phyloP scores from a whole-genome alignment of 2,329 filamentous ascomycete species.

The Pyricularia grisea region DNA sequence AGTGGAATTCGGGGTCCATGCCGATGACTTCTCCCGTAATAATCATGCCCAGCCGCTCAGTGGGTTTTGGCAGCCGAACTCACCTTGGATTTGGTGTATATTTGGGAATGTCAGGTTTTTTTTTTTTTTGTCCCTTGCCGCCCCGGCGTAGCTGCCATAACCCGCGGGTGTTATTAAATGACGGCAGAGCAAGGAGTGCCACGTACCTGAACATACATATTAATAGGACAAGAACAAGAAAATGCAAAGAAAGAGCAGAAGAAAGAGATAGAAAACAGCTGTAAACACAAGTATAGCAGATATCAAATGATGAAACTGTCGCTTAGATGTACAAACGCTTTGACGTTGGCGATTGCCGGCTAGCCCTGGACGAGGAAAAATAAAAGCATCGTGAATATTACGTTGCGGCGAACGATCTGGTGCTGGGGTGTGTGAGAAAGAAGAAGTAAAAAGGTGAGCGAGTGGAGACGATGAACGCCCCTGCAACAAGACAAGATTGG shows the following conservation, averaged over 20 bases:
- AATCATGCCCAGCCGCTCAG: not conserved
- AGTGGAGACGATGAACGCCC: not conserved
- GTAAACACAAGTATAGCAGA: not conserved
- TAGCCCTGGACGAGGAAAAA: not conserved
- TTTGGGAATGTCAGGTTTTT: not conserved
- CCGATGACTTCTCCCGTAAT: not conserved
- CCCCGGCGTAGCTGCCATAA: not conserved
- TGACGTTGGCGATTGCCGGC: not conserved
- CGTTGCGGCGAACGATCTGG: not conserved
- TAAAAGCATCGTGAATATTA: not conserved
- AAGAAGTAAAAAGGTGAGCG: not conserved
- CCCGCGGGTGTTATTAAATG: not conserved
- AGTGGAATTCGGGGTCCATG: not conserved
- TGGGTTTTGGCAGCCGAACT: not conserved
- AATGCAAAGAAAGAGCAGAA: not conserved
- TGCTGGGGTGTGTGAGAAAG: not conserved
- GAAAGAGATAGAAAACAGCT: not conserved
- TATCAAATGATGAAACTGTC: not conserved
- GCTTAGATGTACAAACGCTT: not conserved
- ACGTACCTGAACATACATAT: constrained; percentile 18
- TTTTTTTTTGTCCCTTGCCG: no score
- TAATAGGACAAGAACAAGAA: constrained; percentile 12
- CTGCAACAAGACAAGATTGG: not conserved
- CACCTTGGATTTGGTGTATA: constrained; percentile 12
- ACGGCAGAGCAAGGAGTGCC: constrained; percentile 12